Percentiles rank a stretch among this genome's conserved stretches.
These are phyloP conservation scores for Apiosordaria backusii DNA, from an alignment of 495 filamentous ascomycete species.

Conservation along the genomic window DNA sequence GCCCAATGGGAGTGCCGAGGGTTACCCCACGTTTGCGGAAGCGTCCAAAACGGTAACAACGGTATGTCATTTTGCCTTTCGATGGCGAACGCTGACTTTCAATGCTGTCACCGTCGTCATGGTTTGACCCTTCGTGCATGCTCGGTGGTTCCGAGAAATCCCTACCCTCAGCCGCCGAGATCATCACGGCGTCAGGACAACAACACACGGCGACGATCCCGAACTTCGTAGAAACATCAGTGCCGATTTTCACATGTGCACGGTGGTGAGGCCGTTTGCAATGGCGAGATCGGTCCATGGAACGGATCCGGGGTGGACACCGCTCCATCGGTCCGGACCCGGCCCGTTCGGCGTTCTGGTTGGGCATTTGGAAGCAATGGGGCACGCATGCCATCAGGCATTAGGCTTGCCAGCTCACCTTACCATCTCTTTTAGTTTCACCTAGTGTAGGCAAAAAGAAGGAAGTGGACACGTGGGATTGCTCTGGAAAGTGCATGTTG, in stretches of 20 bases:
- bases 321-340: not conserved
- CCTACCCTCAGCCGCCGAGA: not conserved
- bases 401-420: not conserved
- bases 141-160: not conserved
- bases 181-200: not conserved
- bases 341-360: not conserved
- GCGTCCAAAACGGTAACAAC: not conserved
- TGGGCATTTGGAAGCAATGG: not conserved
- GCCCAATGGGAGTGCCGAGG: conserved; percentile 9
- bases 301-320: conserved; percentile 8
- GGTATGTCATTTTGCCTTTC: not conserved
- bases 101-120: conserved; percentile 9
- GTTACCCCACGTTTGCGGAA: not conserved
- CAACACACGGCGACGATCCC: conserved; percentile 1
- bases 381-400: too few species aligned
- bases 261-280: not conserved
- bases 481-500: not conserved
- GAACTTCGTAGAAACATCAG: not conserved
- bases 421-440: not conserved
- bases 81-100: not conserved
- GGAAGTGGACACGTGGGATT: not conserved
- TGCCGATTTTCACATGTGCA: not conserved
- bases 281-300: not conserved
- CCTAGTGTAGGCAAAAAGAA: not conserved
- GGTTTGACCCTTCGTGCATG: conserved; percentile 1